Evolutionary conservation across 495 filamentous ascomycete genomes (phyloP).

Genomic region (Durotheca rogersii): DNA sequence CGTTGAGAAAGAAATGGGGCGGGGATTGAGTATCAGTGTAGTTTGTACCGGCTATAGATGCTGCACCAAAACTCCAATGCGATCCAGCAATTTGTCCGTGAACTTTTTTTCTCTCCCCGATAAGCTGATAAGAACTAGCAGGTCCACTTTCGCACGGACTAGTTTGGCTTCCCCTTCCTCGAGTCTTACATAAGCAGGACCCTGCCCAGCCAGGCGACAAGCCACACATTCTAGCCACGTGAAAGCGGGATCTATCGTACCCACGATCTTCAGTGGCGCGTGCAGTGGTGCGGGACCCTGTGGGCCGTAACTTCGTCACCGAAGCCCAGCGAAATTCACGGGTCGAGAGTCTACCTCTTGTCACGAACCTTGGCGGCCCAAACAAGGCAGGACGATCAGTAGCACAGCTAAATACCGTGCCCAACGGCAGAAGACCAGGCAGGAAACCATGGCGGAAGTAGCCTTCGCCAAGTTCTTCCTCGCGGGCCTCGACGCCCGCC

Average conservation of each 20-base stretch:
- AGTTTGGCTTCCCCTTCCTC: too few relatives aligned
- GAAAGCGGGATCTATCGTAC: conserved; percentile 7
- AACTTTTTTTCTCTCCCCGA: conserved; percentile 32
- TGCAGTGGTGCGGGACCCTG: too few relatives aligned
- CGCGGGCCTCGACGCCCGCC: conserved; percentile 69
- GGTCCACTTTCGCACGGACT: conserved; percentile 4
- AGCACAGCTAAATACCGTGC: background rate
- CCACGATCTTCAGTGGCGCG: conserved; percentile 32
- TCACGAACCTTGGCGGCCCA: too few relatives aligned
- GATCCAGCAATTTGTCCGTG: conserved; percentile 7
- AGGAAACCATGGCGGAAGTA: conserved; percentile 73
- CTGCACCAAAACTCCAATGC: conserved; percentile 15
- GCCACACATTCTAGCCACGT: too few relatives aligned
- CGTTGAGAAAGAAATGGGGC: background rate
- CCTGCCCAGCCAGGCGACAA: too few relatives aligned
- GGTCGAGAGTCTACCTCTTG: too few relatives aligned
- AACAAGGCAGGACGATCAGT: too few relatives aligned
- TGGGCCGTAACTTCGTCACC: too few relatives aligned
- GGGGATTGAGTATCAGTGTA: conserved; percentile 10
- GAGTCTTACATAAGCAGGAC: too few relatives aligned
- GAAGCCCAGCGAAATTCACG: too few relatives aligned
- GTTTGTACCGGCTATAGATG: background rate
- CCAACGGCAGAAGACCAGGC: background rate
- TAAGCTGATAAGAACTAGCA: conserved; percentile 32
- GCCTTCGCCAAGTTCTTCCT: conserved; percentile 83